Conservation (phyloP, 495 filamentous ascomycete genomes). For the Chaetomium tenue region DNA sequence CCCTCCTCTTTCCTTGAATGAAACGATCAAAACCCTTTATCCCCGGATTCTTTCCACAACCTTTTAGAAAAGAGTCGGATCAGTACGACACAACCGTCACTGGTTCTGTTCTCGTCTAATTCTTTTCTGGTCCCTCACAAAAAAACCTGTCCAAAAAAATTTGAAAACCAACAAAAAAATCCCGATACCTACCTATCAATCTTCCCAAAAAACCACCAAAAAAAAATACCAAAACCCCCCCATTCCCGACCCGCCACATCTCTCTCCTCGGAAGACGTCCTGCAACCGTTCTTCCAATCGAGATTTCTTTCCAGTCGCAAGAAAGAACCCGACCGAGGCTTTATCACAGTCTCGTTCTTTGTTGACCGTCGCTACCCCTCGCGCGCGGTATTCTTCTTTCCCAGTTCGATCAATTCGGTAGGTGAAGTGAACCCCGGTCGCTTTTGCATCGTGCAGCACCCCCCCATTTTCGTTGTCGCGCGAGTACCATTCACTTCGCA, state of each 20-base stretch:
- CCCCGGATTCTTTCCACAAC: constrained; percentile 32
- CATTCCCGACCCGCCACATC: constrained; percentile 14
- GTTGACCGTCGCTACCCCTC: constrained; percentile 34
- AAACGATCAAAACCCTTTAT: constrained; percentile 35
- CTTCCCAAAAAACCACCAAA: constrained; percentile 27
- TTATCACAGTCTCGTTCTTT: constrained; percentile 29
- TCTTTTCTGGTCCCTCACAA: constrained; percentile 34
- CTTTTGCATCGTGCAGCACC: constrained; percentile 10
- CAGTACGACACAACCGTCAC: constrained; percentile 34
- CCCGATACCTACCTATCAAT: constrained; percentile 34
- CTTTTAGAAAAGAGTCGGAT: constrained; percentile 38
- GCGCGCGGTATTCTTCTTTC: constrained; percentile 23
- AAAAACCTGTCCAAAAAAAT: constrained; percentile 50
- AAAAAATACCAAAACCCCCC: constrained; percentile 30
- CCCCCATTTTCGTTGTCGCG: constrained; percentile 14
- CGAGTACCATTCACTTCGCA: neutral
- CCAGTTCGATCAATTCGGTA: constrained; percentile 26
- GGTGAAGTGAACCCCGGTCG: constrained; percentile 17
- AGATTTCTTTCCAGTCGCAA: constrained; percentile 22
- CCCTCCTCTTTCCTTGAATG: constrained; percentile 32
- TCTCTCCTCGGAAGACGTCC: constrained; percentile 25
- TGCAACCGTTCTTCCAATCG: constrained; percentile 23
- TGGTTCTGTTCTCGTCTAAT: constrained; percentile 36
- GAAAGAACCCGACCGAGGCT: constrained; percentile 21
- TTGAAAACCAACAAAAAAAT: constrained; percentile 50